A percentile compares a stretch with the other conserved stretches of the same genome.
Conservation (phyloP, 148 eudicot species). For the Tetragonia tetragonoides region DNA sequence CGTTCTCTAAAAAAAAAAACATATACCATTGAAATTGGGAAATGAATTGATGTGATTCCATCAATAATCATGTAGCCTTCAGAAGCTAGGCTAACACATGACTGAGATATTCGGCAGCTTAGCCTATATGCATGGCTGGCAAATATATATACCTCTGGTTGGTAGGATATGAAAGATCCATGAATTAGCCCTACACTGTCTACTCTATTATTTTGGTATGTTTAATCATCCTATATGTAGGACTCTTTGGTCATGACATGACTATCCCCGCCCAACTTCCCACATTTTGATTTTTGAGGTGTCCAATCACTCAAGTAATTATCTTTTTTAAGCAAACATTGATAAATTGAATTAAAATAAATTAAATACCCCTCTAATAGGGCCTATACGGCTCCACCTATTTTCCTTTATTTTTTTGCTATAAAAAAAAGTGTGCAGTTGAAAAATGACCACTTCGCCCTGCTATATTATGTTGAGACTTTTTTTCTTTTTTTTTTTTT, state of each 20-base stretch:
- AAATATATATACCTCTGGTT: conserved; percentile 9
- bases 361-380: no score
- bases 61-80: neutral
- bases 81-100: neutral
- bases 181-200: neutral
- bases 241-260: conserved; percentile 27
- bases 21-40: neutral
- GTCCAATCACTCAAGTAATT: conserved; percentile 19
- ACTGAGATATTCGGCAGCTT: conserved; percentile 9
- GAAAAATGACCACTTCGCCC: no score
- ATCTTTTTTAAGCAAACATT: neutral
- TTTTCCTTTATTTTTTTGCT: no score
- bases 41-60: neutral
- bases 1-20: no score
- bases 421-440: no score
- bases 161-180: conserved; percentile 18
- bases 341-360: no score
- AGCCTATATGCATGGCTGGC: conserved; percentile 8
- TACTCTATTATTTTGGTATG: neutral
- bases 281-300: conserved; percentile 8
- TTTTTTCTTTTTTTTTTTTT: no score
- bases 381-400: no score
- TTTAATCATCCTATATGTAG: no score
- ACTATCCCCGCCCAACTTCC: conserved; percentile 21
- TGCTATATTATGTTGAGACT: no score